These are phyloP conservation scores for Rhizopogon rudus DNA, from an alignment of 768 basidiomycete genomes.

Conservation along the genomic window DNA sequence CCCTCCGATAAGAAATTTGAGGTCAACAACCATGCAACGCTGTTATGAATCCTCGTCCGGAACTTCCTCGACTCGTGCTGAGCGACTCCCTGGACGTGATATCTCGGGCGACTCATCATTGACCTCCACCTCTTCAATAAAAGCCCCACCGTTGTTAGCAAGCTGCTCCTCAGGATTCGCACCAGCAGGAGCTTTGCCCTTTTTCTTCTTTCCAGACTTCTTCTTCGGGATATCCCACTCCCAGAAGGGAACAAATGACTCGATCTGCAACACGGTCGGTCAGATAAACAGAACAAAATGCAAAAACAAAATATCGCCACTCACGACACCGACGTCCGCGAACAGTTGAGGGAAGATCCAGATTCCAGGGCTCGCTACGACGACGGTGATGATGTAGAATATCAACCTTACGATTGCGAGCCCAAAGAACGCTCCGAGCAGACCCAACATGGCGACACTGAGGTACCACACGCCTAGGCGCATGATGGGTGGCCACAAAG, in stretches of 20 bases:
- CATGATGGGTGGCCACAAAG: conserved; percentile 93
- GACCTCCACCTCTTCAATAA: conserved; percentile 33
- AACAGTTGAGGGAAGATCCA: conserved; percentile 99
- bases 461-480: conserved; percentile 95
- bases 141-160: conserved; percentile 35
- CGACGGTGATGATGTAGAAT: conserved; percentile 88
- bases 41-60: conserved; percentile 34
- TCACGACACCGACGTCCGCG: conserved; percentile 96
- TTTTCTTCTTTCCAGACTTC: conserved; percentile 62
- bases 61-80: conserved; percentile 41
- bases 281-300: neutral
- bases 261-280: conserved; percentile 54
- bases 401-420: conserved; percentile 89
- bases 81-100: conserved; percentile 30
- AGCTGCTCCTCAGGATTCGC: conserved; percentile 35
- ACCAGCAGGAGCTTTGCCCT: conserved; percentile 30
- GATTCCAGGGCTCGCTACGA: conserved; percentile 85
- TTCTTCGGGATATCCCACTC: conserved; percentile 89
- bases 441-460: conserved; percentile 79
- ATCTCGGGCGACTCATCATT: conserved; percentile 25
- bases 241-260: conserved; percentile 95
- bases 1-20: neutral
- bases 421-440: conserved; percentile 87
- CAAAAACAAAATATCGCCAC: conserved; percentile 30
- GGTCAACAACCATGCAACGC: neutral